These are phyloP conservation scores for Ilyonectria mors-panacis DNA, from an alignment of 2,329 filamentous ascomycete species.

Conservation along the genomic window DNA sequence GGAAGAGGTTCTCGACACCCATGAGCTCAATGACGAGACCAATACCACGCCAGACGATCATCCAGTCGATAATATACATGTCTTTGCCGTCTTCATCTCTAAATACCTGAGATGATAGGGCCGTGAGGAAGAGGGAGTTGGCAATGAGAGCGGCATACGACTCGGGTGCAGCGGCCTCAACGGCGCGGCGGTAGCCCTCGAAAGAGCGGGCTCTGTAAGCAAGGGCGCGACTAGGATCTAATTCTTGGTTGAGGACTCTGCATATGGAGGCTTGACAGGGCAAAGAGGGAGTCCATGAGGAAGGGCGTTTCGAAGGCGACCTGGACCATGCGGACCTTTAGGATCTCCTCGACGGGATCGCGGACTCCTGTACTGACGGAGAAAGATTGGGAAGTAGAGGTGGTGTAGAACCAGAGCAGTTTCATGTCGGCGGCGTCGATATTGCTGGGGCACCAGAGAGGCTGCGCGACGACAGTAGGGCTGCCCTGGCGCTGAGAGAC, in stretches of 20 bases:
- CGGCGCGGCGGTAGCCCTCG: conserved; percentile 66
- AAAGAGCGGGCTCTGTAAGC: conserved; percentile 66
- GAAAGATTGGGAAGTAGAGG: conserved; percentile 63
- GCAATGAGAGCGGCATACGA: conserved; percentile 66
- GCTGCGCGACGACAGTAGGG: conserved; percentile 40
- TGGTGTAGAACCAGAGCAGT: conserved; percentile 70
- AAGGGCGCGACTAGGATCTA: conserved; percentile 57
- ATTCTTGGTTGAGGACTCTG: conserved; percentile 56
- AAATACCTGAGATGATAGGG: conserved; percentile 66
- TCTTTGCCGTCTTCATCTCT: conserved; percentile 61
- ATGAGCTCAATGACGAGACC: conserved; percentile 62
- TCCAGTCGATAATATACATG: conserved; percentile 70
- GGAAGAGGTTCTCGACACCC: conserved; percentile 45
- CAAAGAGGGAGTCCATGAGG: conserved; percentile 69
- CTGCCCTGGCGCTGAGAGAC: conserved; percentile 19
- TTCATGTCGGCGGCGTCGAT: conserved; percentile 64
- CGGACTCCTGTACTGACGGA: conserved; percentile 53
- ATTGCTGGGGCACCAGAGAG: conserved; percentile 51
- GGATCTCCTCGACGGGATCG: conserved; percentile 57
- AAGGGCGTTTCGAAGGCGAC: conserved; percentile 68
- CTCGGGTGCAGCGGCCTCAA: conserved; percentile 61
- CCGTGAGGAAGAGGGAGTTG: conserved; percentile 66
- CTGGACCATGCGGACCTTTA: conserved; percentile 63
- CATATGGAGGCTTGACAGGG: conserved; percentile 65
- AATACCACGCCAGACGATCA: conserved; percentile 69